Evolutionary conservation across 2,329 filamentous ascomycete genomes (phyloP).

Genomic region (Diaporthe sp.): DNA sequence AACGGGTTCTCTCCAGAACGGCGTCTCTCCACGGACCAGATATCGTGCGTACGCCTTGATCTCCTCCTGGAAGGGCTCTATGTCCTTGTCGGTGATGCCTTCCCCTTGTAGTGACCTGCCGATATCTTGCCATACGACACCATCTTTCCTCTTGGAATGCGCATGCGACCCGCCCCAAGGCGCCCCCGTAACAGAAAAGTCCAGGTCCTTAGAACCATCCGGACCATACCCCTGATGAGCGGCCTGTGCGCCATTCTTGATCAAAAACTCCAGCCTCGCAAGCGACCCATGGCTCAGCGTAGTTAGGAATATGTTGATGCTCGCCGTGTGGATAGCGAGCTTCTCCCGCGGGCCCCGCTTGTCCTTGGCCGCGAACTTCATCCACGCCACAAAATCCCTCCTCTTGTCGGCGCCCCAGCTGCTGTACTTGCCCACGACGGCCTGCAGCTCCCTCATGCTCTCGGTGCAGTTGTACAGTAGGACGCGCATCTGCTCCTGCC

Average conservation of each 20-base stretch:
- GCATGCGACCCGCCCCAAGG: background rate
- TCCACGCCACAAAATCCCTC: conserved; percentile 27
- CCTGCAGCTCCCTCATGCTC: conserved; percentile 24
- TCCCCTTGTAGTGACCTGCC: background rate
- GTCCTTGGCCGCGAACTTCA: conserved; percentile 23
- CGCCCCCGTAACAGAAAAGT: background rate
- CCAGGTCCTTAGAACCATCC: background rate
- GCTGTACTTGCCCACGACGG: background rate
- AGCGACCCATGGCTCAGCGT: conserved; percentile 19
- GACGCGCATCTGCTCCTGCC: conserved; percentile 14
- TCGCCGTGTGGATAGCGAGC: conserved; percentile 2
- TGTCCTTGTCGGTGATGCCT: background rate
- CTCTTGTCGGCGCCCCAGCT: conserved; percentile 14
- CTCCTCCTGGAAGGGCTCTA: conserved; percentile 10
- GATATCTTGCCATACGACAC: background rate
- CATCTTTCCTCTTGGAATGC: background rate
- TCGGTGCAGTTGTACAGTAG: conserved; percentile 14
- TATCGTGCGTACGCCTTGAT: conserved; percentile 25
- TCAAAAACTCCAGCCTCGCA: conserved; percentile 9
- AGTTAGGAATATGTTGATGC: conserved; percentile 21
- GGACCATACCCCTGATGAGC: background rate
- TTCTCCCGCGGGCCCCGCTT: conserved; percentile 21
- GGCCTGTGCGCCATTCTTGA: conserved; percentile 14
- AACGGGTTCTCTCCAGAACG: conserved; percentile 2
- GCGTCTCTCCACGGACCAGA: background rate